Percentiles rank a stretch among this genome's conserved stretches.
Evolutionary conservation across 345 rosid species (phyloP).

Genomic region (Streptanthus diversifolius): DNA sequence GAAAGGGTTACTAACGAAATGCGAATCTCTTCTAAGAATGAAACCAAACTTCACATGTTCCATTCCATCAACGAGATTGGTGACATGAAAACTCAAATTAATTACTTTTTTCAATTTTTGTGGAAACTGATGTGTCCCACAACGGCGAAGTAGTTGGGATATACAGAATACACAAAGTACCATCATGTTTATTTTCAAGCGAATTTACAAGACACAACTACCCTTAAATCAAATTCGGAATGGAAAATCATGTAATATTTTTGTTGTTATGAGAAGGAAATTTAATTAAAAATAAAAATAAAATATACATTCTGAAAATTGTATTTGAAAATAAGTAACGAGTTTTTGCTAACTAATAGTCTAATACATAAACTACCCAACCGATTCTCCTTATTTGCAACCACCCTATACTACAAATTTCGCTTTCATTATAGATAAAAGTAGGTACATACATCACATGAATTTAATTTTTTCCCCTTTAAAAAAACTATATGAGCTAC

Average conservation of each 20-base stretch:
- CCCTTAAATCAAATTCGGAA: constrained; percentile 1
- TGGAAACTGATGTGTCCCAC: constrained; percentile 19
- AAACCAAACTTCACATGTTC: constrained; percentile 31
- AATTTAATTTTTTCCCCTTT: background rate
- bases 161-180: constrained; percentile 26
- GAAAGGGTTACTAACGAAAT: constrained; percentile 10
- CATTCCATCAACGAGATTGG: constrained; percentile 28
- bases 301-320: background rate
- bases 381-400: background rate
- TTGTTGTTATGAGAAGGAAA: background rate
- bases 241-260: too few species aligned
- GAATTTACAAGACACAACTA: constrained; percentile 21
- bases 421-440: background rate
- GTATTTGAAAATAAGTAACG: background rate
- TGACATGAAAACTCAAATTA: constrained; percentile 18
- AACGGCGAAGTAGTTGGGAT: constrained; percentile 10
- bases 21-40: constrained; percentile 6
- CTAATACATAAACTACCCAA: background rate
- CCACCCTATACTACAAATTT: background rate
- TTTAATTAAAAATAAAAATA: background rate
- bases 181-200: constrained; percentile 22
- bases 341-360: constrained; percentile 1
- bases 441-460: background rate
- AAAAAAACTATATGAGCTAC: background rate
- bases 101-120: background rate